These are phyloP conservation scores for Mycena metata DNA, from an alignment of 768 basidiomycete species.

Conservation along the genomic window DNA sequence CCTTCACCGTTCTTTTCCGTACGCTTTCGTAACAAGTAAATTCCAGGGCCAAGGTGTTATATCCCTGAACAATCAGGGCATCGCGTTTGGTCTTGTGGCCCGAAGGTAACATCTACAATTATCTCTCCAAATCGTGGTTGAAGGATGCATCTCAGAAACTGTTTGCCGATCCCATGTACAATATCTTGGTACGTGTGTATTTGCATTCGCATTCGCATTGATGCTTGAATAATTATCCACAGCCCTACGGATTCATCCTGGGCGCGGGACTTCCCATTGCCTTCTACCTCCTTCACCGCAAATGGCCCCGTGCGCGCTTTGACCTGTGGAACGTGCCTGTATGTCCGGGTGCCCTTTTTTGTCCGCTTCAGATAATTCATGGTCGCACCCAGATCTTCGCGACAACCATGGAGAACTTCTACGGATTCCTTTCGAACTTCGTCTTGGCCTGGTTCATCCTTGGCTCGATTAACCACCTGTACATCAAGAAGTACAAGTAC, in stretches of 20 bases:
- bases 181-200: constrained; percentile 33
- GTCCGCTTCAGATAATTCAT: too few species aligned
- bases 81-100: constrained; percentile 44
- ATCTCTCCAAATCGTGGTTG: too few species aligned
- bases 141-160: constrained; percentile 24
- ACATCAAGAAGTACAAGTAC: constrained; percentile 43
- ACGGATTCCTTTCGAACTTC: constrained; percentile 41
- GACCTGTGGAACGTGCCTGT: constrained; percentile 41
- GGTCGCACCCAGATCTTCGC: constrained; percentile 32
- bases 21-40: too few species aligned
- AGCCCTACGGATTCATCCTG: constrained; percentile 44
- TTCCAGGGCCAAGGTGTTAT: constrained; percentile 43
- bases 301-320: constrained; percentile 39
- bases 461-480: constrained; percentile 43
- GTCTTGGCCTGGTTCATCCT: constrained; percentile 40
- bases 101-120: constrained; percentile 28
- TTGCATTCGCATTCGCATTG: too few species aligned
- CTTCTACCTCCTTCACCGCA: constrained; percentile 42
- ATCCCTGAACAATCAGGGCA: constrained; percentile 45
- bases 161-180: constrained; percentile 41
- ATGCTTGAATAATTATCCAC: not conserved
- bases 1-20: too few species aligned
- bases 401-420: constrained; percentile 41
- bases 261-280: constrained; percentile 39
- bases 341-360: too few species aligned